Percentiles rank a stretch among this genome's conserved stretches.
These are phyloP conservation scores for Oropetium thomaeum DNA, from an alignment of 176 grass and related monocot species.

Conservation along the genomic window DNA sequence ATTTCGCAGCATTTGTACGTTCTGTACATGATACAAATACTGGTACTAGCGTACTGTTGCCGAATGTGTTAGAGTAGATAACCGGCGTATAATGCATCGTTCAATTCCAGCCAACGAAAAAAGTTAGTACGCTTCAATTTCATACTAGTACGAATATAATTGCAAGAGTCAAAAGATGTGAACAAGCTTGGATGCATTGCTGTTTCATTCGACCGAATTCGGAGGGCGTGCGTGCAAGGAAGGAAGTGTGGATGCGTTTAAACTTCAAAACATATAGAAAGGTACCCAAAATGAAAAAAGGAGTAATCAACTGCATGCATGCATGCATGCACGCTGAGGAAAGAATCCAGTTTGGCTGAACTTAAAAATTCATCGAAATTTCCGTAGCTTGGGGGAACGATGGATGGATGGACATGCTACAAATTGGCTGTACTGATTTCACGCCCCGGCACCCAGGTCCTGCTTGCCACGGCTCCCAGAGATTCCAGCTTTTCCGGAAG, in stretches of 20 bases:
- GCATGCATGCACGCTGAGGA: too few species aligned
- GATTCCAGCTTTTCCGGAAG: neutral
- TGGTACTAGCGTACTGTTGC: neutral
- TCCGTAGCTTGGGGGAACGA: conserved; percentile 15
- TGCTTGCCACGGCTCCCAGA: too few species aligned
- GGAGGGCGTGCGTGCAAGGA: too few species aligned
- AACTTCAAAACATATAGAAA: neutral
- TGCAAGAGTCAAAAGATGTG: neutral
- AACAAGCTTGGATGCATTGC: neutral
- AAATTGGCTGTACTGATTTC: conserved; percentile 8
- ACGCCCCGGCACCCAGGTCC: conserved; percentile 17
- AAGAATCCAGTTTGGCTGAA: too few species aligned
- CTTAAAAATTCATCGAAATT: neutral
- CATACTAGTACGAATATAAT: too few species aligned
- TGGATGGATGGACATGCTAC: conserved; percentile 13
- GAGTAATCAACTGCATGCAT: too few species aligned
- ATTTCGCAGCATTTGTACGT: neutral
- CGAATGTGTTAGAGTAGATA: neutral
- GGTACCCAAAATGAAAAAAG: neutral
- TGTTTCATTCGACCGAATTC: too few species aligned
- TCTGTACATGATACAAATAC: neutral
- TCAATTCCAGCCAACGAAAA: conserved; percentile 2
- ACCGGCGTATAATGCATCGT: conserved; percentile 5
- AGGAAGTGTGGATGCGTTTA: too few species aligned
- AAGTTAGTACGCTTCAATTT: too few species aligned